Conservation (phyloP, 2,329 filamentous ascomycete species). For the Xylariomycetidae sp. region DNA sequence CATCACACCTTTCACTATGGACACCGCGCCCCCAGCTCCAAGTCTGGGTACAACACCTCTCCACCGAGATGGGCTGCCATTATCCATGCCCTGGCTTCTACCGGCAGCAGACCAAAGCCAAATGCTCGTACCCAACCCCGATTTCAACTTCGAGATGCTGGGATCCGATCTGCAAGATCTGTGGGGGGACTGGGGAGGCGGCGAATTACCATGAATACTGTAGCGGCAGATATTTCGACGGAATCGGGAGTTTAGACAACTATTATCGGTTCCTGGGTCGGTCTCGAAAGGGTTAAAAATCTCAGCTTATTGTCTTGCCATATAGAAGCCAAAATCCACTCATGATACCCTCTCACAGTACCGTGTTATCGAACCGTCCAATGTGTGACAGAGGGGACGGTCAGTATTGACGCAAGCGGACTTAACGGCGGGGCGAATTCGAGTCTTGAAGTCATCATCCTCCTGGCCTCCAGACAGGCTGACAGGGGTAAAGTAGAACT, state of each 20-base stretch:
- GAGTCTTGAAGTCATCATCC: too few relatives aligned
- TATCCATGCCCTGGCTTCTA: slow-evolving; percentile 29
- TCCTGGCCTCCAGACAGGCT: too few relatives aligned
- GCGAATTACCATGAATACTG: slow-evolving; percentile 13
- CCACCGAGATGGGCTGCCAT: slow-evolving; percentile 20
- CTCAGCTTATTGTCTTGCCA: too few relatives aligned
- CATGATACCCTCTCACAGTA: neutral
- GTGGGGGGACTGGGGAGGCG: slow-evolving; percentile 40
- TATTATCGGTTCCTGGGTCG: too few relatives aligned
- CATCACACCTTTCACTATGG: slow-evolving; percentile 36
- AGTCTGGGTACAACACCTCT: slow-evolving; percentile 18
- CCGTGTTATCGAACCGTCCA: too few relatives aligned
- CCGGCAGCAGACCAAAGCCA: slow-evolving; percentile 26
- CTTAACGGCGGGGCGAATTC: too few relatives aligned
- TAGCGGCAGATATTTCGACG: too few relatives aligned
- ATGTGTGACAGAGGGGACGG: too few relatives aligned
- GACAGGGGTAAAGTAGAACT: too few relatives aligned
- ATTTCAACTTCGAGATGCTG: slow-evolving; percentile 49
- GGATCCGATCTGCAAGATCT: slow-evolving; percentile 52
- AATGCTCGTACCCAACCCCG: slow-evolving; percentile 40
- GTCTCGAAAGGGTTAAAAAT: too few relatives aligned
- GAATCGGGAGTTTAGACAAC: too few relatives aligned
- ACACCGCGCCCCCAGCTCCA: slow-evolving; percentile 13
- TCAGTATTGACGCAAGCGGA: too few relatives aligned
- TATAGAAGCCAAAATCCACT: slow-evolving; percentile 1